These are phyloP conservation scores for Lentinula sp. DNA, from an alignment of 768 basidiomycete genomes.

Conservation along the genomic window DNA sequence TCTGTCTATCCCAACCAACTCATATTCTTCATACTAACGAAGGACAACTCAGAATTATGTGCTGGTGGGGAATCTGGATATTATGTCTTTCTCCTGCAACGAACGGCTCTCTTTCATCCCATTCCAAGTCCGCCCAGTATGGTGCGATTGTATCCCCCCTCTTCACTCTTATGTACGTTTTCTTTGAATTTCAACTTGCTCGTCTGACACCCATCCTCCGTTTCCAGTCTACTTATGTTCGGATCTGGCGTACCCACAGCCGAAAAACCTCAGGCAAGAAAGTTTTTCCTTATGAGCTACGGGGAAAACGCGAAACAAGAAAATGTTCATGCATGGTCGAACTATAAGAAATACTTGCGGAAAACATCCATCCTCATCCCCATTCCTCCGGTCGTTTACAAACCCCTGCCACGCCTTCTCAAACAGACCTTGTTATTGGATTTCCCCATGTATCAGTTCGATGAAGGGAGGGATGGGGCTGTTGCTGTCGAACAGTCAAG, in stretches of 20 bases:
- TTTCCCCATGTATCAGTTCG: slow-evolving; percentile 55
- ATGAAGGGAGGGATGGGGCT: slow-evolving; percentile 43
- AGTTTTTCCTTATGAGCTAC: slow-evolving; percentile 49
- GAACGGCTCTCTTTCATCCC: slow-evolving; percentile 32
- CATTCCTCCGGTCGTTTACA: slow-evolving; percentile 50
- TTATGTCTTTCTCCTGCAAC: slow-evolving; percentile 53
- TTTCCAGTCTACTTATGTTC: slow-evolving; percentile 50
- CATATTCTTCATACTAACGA: neutral
- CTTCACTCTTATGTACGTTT: slow-evolving; percentile 54
- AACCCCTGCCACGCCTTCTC: slow-evolving; percentile 39
- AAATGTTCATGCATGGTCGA: slow-evolving; percentile 35
- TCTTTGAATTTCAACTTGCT: neutral
- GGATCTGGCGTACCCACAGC: slow-evolving; percentile 65
- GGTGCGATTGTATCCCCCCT: slow-evolving; percentile 57
- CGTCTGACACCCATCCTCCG: neutral
- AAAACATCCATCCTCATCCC: slow-evolving; percentile 59
- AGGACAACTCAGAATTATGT: slow-evolving; percentile 37
- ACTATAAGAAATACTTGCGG: slow-evolving; percentile 50
- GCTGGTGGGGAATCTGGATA: slow-evolving; percentile 66
- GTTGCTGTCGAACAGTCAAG: slow-evolving; percentile 33
- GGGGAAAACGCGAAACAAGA: slow-evolving; percentile 26
- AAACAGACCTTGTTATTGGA: slow-evolving; percentile 57
- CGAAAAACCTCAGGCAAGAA: slow-evolving; percentile 59
- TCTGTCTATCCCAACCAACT: slow-evolving; percentile 6
- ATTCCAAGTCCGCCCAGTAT: slow-evolving; percentile 49